Evolutionary conservation across 1,139 yeast genomes (phyloP), one percentile per base, ranked within the genome.

Genomic region (Hyphopichia buzzinii): DNA sequence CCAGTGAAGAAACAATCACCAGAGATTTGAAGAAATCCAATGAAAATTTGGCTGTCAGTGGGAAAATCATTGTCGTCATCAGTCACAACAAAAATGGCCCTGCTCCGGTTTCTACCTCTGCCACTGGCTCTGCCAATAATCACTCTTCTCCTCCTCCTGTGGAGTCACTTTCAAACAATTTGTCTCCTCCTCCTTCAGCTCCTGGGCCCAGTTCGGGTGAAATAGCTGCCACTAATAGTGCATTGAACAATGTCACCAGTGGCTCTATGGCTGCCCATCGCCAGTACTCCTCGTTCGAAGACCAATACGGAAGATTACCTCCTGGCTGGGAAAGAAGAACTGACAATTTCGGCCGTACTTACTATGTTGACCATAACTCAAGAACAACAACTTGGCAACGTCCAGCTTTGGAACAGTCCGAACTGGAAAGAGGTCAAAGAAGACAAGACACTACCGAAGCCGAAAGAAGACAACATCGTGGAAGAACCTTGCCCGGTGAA

Each of bases 281-380:
- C 55, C 92, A 83, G 49, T 84, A 81, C 51, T 85, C 95, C 2
- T 87, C 97, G 2, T 92, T 92, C 58, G 98, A 92, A 62, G 99
- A 92, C 63, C 97, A 92, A 57, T 80, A 82, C 52, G 99, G 99
- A 33, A 76, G 97, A 53, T 72, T 92, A 48, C 99, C 98, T 4
- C 87, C 97, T 3, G 99, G 99, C 3, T 92, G 98, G 98, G 99
- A 92, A 64, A 81, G 98, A 51, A 80, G 97, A 62, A 90, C 97
- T 1, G 99, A 92, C 61, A 89, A 89, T 58, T 86, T 89, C 53
- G 98, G 98, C 23, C 80, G 99, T 55, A 92, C 97, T 1, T 92
- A 94, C 62, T 92, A 92, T 58, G 98, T 92, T 29, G 99, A 92
- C 64, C 99, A 92, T 65, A 90, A 90, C 60, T 87, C 96, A 23